These are phyloP conservation scores for Trichophyton verrucosum DNA, from an alignment of 2,329 filamentous ascomycete species.

Conservation along the genomic window DNA sequence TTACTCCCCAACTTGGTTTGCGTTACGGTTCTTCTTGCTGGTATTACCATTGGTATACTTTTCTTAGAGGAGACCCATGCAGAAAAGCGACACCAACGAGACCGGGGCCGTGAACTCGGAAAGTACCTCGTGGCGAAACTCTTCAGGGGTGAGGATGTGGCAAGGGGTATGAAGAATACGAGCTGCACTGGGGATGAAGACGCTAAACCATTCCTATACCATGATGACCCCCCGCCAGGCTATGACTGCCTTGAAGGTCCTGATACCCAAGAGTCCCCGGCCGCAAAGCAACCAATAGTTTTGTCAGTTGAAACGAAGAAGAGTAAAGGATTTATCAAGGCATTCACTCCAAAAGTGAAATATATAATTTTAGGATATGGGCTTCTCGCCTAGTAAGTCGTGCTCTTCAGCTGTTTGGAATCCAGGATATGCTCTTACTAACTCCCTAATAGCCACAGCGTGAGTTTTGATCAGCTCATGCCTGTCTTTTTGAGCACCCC, in stretches of 20 bases:
- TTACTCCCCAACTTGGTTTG: conserved; percentile 87
- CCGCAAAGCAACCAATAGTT: conserved; percentile 14
- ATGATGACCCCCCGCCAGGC: conserved; percentile 50
- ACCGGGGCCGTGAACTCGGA: conserved; percentile 65
- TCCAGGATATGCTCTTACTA: conserved; percentile 18
- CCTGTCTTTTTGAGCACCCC: conserved; percentile 78
- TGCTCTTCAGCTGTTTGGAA: neutral
- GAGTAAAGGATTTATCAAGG: conserved; percentile 39
- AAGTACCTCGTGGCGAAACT: conserved; percentile 46
- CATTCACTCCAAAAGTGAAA: conserved; percentile 74
- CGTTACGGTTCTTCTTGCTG: conserved; percentile 60
- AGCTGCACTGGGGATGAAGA: conserved; percentile 6
- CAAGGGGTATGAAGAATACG: neutral
- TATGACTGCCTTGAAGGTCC: conserved; percentile 51
- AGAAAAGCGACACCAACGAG: conserved; percentile 61
- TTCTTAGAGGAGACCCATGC: conserved; percentile 92
- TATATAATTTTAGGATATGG: conserved; percentile 83
- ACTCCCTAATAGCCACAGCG: conserved; percentile 60
- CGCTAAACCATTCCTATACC: conserved; percentile 35
- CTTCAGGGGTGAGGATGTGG: neutral
- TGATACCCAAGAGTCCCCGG: conserved; percentile 17
- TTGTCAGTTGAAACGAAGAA: conserved; percentile 14
- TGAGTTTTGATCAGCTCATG: conserved; percentile 88
- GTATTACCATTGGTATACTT: conserved; percentile 64
- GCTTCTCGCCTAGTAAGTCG: conserved; percentile 81